Evolutionary conservation across 768 basidiomycete species (phyloP), one percentile per base, ranked within the genome.

Genomic region (Cystobasidium tubakii): DNA sequence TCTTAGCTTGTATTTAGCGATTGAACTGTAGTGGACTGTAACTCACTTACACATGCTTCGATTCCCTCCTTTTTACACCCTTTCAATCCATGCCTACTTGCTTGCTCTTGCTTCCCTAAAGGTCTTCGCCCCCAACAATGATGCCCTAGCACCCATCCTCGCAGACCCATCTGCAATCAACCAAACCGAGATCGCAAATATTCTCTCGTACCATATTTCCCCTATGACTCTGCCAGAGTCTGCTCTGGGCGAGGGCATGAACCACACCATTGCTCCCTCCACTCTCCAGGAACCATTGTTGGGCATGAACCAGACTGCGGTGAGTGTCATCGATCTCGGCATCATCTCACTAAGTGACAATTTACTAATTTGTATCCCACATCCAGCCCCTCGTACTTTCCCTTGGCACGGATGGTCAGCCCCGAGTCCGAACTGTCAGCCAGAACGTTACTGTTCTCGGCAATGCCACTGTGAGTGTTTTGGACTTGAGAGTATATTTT

Each of bases 241-340:
- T 29, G 75, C 75, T 19, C 72, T 79, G 19, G 69, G 71, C 23
- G 73, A 74, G 36, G 71, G 76, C 19, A 77, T 78, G 1, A 78
- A 74, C 70, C 79, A 81, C 77, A 80, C 80, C 31, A 80, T 82
- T 71, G 79, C 78, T 25, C 76, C 81, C 31, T 79, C 81, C 13
- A 54, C 79, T 39, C 77, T 82, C 34, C 76, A 77, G 46, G 78
- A 76, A 23, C 76, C 76, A 10, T 63, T 71, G 15, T 78, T 78
- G 74, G 57, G 77, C 69, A 65, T 62, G 57, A 74, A 74, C 53
- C 53, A 54, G 60, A 46, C 65, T 27, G 74, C 74, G 31, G 76
- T 77, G 46, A 62, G 50, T 25, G 66, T 69, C 10, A 33, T 73
- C 43, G n/a, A 57, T 25, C 25, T 29, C 17, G 42, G 42, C 42